phyloP scores from a whole-genome alignment of 306 rosid genomes.

The Dalbergia oliveri region DNA sequence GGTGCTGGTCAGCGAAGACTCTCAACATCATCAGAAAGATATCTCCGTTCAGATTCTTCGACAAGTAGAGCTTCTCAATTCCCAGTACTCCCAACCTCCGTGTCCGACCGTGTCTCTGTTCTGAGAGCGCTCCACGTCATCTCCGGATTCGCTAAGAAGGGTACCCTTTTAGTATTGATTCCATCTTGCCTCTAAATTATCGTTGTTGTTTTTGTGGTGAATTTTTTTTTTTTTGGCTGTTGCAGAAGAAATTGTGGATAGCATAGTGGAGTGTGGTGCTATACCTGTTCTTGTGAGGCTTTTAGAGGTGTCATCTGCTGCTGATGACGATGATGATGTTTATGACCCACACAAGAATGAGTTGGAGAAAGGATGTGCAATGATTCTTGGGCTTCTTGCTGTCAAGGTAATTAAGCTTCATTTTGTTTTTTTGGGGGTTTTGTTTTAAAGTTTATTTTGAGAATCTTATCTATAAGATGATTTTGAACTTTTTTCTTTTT shows the following conservation, averaged over 20 bases:
- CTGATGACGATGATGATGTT: not conserved
- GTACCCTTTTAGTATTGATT: not conserved
- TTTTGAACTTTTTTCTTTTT: too few relatives aligned
- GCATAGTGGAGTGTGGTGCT: constrained; percentile 47
- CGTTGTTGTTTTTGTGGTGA: not conserved
- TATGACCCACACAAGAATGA: constrained; percentile 34
- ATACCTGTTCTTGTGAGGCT: constrained; percentile 59
- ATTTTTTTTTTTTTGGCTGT: not conserved
- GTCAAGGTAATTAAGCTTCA: constrained; percentile 51
- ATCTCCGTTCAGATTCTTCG: not conserved
- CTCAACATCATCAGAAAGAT: not conserved
- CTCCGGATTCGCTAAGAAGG: not conserved
- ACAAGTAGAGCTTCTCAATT: not conserved
- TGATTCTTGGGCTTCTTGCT: constrained; percentile 62
- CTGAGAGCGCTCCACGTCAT: not conserved
- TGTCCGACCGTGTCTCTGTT: not conserved
- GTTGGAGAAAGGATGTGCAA: constrained; percentile 57
- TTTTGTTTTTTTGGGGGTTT: not conserved
- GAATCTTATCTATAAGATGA: not conserved
- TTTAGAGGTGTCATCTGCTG: constrained; percentile 41
- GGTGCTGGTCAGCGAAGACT: not conserved
- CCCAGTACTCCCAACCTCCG: not conserved
- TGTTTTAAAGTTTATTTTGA: too few relatives aligned
- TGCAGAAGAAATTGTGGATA: constrained; percentile 58
- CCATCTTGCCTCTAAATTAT: not conserved